These are phyloP conservation scores for Musa troglodytarum DNA, from an alignment of 176 grass and related monocot genomes.

Conservation along the genomic window DNA sequence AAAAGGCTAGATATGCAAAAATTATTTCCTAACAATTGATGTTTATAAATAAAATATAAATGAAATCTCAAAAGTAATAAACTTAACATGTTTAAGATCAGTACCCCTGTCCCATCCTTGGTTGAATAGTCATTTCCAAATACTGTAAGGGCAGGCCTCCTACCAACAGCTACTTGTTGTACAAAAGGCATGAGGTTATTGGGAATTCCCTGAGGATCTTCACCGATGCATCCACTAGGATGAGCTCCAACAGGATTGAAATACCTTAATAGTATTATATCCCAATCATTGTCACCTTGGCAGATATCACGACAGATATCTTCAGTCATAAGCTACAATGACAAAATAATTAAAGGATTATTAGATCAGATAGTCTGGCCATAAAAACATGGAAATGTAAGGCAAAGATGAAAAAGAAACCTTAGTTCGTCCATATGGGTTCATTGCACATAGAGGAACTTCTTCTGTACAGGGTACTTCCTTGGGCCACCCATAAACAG, in stretches of 20 bases:
- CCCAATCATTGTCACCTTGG: background rate
- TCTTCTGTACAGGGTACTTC: background rate
- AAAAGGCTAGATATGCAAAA: too few relatives aligned
- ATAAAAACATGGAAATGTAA: background rate
- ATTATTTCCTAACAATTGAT: too few relatives aligned
- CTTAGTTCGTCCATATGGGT: conserved; percentile 1
- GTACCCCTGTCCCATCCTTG: background rate
- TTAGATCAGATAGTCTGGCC: background rate
- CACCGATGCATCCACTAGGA: background rate
- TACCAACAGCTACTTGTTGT: background rate
- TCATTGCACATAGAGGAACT: background rate
- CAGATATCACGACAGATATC: background rate
- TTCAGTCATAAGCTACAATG: background rate
- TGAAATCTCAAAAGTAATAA: background rate
- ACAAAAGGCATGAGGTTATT: background rate
- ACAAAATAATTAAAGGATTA: background rate
- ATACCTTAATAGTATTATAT: background rate
- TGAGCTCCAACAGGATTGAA: conserved; percentile 3
- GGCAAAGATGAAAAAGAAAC: background rate
- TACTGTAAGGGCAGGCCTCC: background rate
- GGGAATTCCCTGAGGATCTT: background rate
- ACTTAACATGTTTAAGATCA: background rate
- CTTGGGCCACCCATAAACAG: background rate
- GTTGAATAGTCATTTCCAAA: background rate
- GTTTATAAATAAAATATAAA: background rate